Conservation (phyloP, 2,329 filamentous ascomycete species). For the Ciborinia camelliae region DNA sequence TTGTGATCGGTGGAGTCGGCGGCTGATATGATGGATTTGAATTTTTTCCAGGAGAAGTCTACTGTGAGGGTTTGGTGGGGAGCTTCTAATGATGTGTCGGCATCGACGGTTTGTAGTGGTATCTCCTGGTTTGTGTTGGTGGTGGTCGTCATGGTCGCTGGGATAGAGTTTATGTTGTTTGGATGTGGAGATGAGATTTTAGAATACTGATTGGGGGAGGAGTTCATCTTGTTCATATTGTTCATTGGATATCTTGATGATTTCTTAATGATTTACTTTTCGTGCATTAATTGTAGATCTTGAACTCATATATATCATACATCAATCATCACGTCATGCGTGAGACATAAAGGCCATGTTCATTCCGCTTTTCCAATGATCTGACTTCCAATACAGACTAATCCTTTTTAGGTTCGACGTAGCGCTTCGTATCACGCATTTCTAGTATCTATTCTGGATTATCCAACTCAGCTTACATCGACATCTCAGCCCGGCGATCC, state of each 20-base stretch:
- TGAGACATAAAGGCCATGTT: not conserved
- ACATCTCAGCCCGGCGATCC: not conserved
- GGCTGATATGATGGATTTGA: slow-evolving; percentile 20
- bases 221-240: not conserved
- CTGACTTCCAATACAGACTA: not conserved
- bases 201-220: too few relatives aligned
- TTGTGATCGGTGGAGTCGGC: not conserved
- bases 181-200: too few relatives aligned
- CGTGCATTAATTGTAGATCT: not conserved
- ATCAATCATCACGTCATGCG: not conserved
- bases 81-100: not conserved
- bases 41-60: slow-evolving; percentile 27
- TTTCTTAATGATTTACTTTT: not conserved
- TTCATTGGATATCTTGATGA: not conserved
- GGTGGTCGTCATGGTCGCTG: not conserved
- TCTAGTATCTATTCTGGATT: not conserved
- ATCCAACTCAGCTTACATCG: not conserved
- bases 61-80: slow-evolving; percentile 18
- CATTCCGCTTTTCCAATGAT: not conserved
- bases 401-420: not conserved
- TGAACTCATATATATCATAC: not conserved
- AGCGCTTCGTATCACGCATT: not conserved
- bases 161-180: too few relatives aligned
- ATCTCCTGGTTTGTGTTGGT: not conserved
- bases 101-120: not conserved